phyloP scores from a whole-genome alignment of 768 basidiomycete species.

The Xerocomellus amylosporus region DNA sequence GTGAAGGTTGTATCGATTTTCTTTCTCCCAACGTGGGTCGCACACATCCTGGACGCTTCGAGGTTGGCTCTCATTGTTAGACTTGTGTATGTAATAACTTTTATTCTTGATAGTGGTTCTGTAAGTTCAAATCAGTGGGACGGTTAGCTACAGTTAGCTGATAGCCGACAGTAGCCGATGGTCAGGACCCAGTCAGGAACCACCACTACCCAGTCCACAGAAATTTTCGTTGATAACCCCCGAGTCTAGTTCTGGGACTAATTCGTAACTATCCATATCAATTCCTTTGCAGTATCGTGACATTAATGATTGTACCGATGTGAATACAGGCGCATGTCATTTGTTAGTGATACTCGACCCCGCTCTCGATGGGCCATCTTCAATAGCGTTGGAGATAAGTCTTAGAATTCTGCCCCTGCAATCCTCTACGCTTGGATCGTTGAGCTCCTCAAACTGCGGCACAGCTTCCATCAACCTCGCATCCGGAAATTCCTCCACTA shows the following conservation, averaged over 20 bases:
- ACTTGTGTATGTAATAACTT: conserved; percentile 6
- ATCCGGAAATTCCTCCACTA: conserved; percentile 13
- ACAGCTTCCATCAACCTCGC: conserved; percentile 18
- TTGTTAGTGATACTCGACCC: neutral
- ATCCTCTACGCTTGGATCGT: conserved; percentile 13
- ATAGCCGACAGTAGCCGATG: no score
- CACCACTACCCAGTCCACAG: no score
- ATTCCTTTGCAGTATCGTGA: neutral
- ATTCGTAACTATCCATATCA: neutral
- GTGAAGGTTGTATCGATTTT: neutral
- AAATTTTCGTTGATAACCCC: neutral
- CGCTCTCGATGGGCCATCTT: neutral
- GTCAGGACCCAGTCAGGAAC: no score
- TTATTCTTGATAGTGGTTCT: neutral
- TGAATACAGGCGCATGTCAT: conserved; percentile 1
- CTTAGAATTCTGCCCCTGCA: conserved; percentile 22
- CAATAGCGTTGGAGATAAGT: conserved; percentile 19
- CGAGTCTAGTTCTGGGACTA: neutral
- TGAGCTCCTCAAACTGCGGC: conserved; percentile 10
- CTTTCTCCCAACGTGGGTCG: neutral
- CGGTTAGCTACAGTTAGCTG: no score
- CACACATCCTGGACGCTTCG: neutral
- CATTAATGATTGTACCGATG: neutral
- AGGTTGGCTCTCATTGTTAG: neutral
- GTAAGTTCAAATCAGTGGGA: neutral